A percentile compares a stretch with the other conserved stretches of the same genome.
Conservation (phyloP, 257 asterid genomes). For the Gynochthodes officinalis region DNA sequence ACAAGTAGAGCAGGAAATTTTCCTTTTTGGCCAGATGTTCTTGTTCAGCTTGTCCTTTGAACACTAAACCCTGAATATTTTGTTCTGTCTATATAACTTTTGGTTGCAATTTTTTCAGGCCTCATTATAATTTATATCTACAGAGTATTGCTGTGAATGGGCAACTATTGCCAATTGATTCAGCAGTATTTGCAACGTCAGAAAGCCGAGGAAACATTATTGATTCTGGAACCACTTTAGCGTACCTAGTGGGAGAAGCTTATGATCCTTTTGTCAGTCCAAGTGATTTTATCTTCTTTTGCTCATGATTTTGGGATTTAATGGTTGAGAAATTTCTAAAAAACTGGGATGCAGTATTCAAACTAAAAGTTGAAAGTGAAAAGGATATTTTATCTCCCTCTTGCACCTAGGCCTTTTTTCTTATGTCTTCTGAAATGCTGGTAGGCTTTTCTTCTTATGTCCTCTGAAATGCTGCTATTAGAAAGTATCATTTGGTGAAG, state of each 20-base stretch:
- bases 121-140: constrained; percentile 76
- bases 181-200: constrained; percentile 68
- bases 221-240: constrained; percentile 93
- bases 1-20: not conserved
- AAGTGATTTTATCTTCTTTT: constrained; percentile 29
- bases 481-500: not conserved
- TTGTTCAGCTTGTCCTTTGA: not conserved
- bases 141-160: constrained; percentile 81
- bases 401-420: not conserved
- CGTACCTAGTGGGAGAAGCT: constrained; percentile 79
- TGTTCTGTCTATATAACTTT: not conserved
- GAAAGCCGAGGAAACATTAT: constrained; percentile 68
- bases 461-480: not conserved
- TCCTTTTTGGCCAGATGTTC: not conserved
- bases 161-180: constrained; percentile 63
- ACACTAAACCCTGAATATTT: not conserved
- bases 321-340: not conserved
- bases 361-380: not conserved
- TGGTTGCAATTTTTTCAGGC: constrained; percentile 46
- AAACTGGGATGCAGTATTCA: not conserved
- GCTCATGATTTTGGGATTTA: not conserved
- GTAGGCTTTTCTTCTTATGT: no score
- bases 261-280: constrained; percentile 75
- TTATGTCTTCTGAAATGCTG: not conserved
- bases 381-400: not conserved